Base-by-base conservation (phyloP, 2,329 filamentous ascomycete genomes). In the Trichoderma hamatum region DNA sequence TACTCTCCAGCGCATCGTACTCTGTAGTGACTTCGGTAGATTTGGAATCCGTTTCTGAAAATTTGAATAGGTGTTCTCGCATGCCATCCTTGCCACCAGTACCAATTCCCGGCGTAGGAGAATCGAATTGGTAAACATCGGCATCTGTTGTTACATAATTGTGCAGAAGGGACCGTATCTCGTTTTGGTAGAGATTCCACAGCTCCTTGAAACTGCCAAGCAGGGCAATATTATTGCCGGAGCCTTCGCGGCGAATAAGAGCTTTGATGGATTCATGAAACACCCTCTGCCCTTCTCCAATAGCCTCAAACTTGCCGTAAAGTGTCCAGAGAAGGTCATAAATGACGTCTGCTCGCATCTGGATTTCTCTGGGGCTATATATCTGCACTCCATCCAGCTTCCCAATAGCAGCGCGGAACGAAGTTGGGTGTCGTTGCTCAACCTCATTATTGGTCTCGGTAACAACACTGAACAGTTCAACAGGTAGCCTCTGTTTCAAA, bases 101-200 rank as follows among this genome's bases (percentile, higher is more conserved):
- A 16, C 77, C 78, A n/a, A 78, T 74, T 1, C 85, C 84, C 2
- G 84, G 72, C 78, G 85, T 78, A 73, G 85, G 78, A 80, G 88
- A 80, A 81, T 88, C 76, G 83, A 87, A 85, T 66, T 89, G 87
- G 74, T 89, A 90, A 16, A 90, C 82, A 71, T 96, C 91, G 30
- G 92, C 93, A 77, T 97, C 94, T 1, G 94, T 96, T 0, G 96
- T 96, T 63, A 99, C 89, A 77, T 99, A 98, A 78, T 97, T 97
- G 80, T 98, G 96, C 69, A 99, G 83, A 16, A 99, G 83, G 5
- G 94, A 96, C 52, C 94, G 89, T 73, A 99, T 98, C 84, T 99
- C 96, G 79, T 96, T 98, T 77, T 99, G 96, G 75, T 97, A 95
- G 9, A 99, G 84, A 77, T 97, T 97, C 96, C 96, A 99, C 51